Conservation (phyloP, 495 filamentous ascomycete genomes). For the Jackrogersella multiformis region DNA sequence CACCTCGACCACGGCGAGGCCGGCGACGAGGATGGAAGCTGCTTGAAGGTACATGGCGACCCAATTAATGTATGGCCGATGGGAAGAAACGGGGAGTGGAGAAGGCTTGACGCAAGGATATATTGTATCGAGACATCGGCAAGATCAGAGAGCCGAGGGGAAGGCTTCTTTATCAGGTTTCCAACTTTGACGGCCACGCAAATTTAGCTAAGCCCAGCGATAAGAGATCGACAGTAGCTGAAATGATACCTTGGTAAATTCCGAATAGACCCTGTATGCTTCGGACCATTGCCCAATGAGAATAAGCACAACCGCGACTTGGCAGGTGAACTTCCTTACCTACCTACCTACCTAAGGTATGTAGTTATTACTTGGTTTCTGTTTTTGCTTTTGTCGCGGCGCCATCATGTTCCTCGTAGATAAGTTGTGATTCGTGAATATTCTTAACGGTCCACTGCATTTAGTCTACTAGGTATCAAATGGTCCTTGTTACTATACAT, state of each 20-base stretch:
- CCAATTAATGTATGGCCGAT: background rate
- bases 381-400: too few relatives aligned
- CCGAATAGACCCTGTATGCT: background rate
- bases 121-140: conserved; percentile 2
- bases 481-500: too few relatives aligned
- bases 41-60: conserved; percentile 31
- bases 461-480: too few relatives aligned
- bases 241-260: conserved; percentile 1
- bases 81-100: background rate
- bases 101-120: background rate
- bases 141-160: conserved; percentile 5
- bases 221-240: conserved; percentile 21
- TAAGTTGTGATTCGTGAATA: too few relatives aligned
- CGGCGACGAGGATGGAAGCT: conserved; percentile 24
- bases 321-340: background rate
- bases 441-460: too few relatives aligned
- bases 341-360: background rate
- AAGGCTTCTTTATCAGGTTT: conserved; percentile 20
- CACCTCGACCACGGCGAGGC: conserved; percentile 37
- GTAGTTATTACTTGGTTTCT: background rate
- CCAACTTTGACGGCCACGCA: background rate
- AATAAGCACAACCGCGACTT: background rate
- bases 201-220: conserved; percentile 1
- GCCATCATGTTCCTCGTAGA: too few relatives aligned
- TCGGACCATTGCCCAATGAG: conserved; percentile 32